Evolutionary conservation across 164 flowering plant species (phyloP), one percentile per base, ranked within the genome.

Genomic region (Nelumbo lutea): DNA sequence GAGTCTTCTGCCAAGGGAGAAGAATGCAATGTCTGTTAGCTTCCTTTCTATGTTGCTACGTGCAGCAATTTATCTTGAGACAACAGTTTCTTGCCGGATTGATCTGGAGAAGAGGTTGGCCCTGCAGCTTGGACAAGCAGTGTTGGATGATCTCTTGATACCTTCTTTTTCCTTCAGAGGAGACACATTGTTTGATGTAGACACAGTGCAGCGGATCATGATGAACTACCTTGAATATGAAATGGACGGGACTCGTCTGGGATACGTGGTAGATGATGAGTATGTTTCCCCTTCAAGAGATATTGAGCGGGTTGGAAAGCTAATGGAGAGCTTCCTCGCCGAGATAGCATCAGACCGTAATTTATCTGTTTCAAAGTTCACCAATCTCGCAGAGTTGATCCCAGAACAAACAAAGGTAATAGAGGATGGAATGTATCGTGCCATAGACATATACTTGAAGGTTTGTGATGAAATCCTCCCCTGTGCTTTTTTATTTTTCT

Each of bases 341-440:
- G 99, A 96, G 76, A 88, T 93, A 42, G 93, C 99, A 44, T 77
- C 98, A 6, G 99, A 96, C 50, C 79, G 83, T 0, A 87, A 93
- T 70, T 65, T 93, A 44, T 66, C 83, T 1, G 87, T 87, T 38
- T 69, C 90, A 0, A 88, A 78, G 79, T 93, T 96, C 73, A 85
- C 83, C 59, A 70, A 76, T 67, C 76, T 91, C 39, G 90, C 95
- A 40, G 97, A 93, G 69, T 70, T 88, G 48, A 70, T 93, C 65
- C 99, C 99, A 6, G 93, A 90, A 67, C 89, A 88, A 72, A 77
- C 95, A 41, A 82, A 87, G 78, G 56, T 74, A 7, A 85, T 85
- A 40, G 97, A 96, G 70, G 99, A 96, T 81, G 98, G 93, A 51
- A 86, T 93, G 85, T 96, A 96, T 71, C 85, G 98, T 78, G 95